These are phyloP conservation scores for Zalaria sp. DNA, from an alignment of 2,329 filamentous ascomycete genomes.

Conservation along the genomic window DNA sequence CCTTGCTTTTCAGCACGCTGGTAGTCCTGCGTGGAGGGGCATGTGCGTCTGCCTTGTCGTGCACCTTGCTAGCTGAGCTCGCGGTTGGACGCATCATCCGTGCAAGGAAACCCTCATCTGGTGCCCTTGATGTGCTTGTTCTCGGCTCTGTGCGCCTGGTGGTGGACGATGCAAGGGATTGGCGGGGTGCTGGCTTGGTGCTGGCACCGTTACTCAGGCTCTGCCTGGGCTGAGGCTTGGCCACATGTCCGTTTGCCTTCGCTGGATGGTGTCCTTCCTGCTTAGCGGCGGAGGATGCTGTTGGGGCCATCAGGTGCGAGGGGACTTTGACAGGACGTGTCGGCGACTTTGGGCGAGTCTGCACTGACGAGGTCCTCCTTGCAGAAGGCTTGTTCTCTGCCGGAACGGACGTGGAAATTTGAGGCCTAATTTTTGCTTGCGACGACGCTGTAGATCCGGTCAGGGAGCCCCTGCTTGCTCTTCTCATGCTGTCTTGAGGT, in stretches of 20 bases:
- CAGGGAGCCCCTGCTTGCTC: constrained; percentile 17
- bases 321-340: constrained; percentile 55
- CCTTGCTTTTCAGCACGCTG: neutral
- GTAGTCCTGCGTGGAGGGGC: constrained; percentile 4
- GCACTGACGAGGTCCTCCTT: constrained; percentile 10
- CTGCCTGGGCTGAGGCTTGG: neutral
- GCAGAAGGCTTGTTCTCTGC: constrained; percentile 15
- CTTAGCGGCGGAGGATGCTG: constrained; percentile 55
- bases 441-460: constrained; percentile 20
- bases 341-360: constrained; percentile 46
- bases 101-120: constrained; percentile 61
- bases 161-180: constrained; percentile 16
- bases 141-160: constrained; percentile 37
- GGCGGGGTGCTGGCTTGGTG: constrained; percentile 17
- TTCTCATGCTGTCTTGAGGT: neutral
- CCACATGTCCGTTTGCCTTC: constrained; percentile 2
- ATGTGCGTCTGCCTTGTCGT: constrained; percentile 41
- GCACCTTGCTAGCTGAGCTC: constrained; percentile 51
- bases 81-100: constrained; percentile 70
- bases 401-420: constrained; percentile 7
- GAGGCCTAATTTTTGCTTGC: constrained; percentile 11
- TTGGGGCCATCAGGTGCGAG: constrained; percentile 54
- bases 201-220: constrained; percentile 9
- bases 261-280: constrained; percentile 19
- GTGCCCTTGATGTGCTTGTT: constrained; percentile 34